Evolutionary conservation across 2,329 filamentous ascomycete species (phyloP).

Genomic region (Cytospora leucostoma): DNA sequence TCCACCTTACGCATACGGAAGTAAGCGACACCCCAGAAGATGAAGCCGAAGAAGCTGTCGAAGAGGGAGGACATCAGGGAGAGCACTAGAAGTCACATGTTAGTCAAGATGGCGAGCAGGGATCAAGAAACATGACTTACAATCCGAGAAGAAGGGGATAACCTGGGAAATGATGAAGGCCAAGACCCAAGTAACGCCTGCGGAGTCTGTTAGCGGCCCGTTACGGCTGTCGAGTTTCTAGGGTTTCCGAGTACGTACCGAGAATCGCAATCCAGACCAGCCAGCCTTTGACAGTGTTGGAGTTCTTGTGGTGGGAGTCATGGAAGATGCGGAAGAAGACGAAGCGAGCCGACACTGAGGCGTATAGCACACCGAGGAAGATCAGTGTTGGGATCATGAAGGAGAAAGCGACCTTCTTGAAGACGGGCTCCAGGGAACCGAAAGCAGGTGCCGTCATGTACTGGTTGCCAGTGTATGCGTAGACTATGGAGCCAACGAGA

Average conservation of each 20-base stretch:
- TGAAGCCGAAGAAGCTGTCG: constrained; percentile 92
- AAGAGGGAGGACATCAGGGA: constrained; percentile 85
- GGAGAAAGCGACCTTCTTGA: constrained; percentile 86
- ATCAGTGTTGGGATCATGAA: constrained; percentile 97
- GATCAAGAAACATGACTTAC: constrained; percentile 41
- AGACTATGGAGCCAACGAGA: constrained; percentile 77
- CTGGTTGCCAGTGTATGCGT: constrained; percentile 84
- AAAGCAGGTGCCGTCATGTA: constrained; percentile 90
- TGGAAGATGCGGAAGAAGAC: constrained; percentile 89
- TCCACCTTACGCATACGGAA: constrained; percentile 73
- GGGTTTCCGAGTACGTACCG: constrained; percentile 40
- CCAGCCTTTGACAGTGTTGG: constrained; percentile 84
- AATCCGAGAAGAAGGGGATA: constrained; percentile 88
- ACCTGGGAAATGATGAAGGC: constrained; percentile 91
- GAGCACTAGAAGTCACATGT: constrained; percentile 46
- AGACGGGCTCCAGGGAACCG: constrained; percentile 74
- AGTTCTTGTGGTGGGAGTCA: constrained; percentile 74
- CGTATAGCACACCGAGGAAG: constrained; percentile 88
- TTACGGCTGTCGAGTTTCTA: background rate
- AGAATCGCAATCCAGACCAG: constrained; percentile 74
- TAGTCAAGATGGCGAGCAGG: constrained; percentile 30
- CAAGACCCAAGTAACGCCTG: constrained; percentile 72
- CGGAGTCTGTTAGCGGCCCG: constrained; percentile 15
- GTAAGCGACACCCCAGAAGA: constrained; percentile 87
- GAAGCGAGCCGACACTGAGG: constrained; percentile 86